These are phyloP conservation scores for Hysterangium stoloniferum DNA, from an alignment of 768 basidiomycete species.

Conservation along the genomic window DNA sequence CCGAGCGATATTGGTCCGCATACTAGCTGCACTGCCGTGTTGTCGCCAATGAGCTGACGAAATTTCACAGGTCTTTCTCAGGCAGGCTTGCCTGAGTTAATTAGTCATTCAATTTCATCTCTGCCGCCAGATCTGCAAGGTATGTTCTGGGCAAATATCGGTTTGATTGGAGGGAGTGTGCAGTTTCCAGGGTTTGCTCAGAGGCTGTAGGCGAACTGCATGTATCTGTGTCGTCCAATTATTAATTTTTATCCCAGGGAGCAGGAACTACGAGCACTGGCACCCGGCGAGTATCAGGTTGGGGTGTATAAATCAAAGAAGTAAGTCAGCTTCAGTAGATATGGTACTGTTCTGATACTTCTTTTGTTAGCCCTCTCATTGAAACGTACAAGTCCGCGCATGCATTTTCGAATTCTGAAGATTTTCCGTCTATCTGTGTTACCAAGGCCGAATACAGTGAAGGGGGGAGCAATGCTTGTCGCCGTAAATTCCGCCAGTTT, in stretches of 20 bases:
- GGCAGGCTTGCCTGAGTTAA: constrained; percentile 65
- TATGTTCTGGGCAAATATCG: constrained; percentile 95
- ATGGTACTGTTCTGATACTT: not conserved
- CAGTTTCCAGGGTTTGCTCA: constrained; percentile 65
- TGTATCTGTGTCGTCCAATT: constrained; percentile 11
- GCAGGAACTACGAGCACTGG: constrained; percentile 65
- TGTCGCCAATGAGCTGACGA: not conserved
- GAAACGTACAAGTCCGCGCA: constrained; percentile 58
- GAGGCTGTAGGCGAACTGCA: constrained; percentile 53
- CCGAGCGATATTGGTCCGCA: constrained; percentile 80
- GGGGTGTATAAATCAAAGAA: constrained; percentile 61
- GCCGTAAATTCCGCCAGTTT: constrained; percentile 62
- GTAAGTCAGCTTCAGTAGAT: constrained; percentile 39
- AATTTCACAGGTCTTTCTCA: constrained; percentile 63
- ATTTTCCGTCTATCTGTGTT: constrained; percentile 47
- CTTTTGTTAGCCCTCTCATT: constrained; percentile 44
- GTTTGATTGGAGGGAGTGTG: constrained; percentile 78
- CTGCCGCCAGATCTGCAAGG: constrained; percentile 80
- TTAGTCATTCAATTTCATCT: constrained; percentile 66
- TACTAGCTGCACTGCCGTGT: not conserved
- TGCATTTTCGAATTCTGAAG: constrained; percentile 45
- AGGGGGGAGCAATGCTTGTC: constrained; percentile 64
- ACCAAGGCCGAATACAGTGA: constrained; percentile 83
- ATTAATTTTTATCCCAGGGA: constrained; percentile 10
- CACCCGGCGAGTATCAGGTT: constrained; percentile 76